These are phyloP conservation scores for Pichia pseudocactophila DNA, from an alignment of 805 yeast genomes.

Conservation along the genomic window DNA sequence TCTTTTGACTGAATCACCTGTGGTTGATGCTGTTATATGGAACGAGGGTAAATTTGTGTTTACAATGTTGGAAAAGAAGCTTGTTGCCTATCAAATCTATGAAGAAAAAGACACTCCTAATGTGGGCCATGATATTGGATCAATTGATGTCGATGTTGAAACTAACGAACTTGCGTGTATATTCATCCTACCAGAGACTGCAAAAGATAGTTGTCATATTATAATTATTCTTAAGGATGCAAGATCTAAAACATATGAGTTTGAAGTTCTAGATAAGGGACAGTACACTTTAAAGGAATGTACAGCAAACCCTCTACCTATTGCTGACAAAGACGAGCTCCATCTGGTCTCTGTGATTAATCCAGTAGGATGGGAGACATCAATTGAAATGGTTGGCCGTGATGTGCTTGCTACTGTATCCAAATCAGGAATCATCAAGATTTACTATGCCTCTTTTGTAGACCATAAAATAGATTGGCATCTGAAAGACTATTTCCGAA, in stretches of 20 bases:
- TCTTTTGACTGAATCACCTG: conserved; percentile 36
- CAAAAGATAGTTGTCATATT: conserved; percentile 30
- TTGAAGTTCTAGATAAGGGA: conserved; percentile 21
- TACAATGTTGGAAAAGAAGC: conserved; percentile 32
- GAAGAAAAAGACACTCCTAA: conserved; percentile 3
- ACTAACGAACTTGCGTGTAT: conserved; percentile 20
- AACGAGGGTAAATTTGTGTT: conserved; percentile 39
- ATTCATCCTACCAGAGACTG: conserved; percentile 30
- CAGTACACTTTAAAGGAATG: conserved; percentile 19
- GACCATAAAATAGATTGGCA: conserved; percentile 39
- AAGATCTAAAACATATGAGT: conserved; percentile 33
- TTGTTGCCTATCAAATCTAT: conserved; percentile 57
- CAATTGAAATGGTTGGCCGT: conserved; percentile 24
- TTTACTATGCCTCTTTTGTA: conserved; percentile 36
- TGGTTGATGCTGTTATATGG: conserved; percentile 40
- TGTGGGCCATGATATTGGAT: conserved; percentile 18
- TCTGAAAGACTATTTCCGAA: conserved; percentile 38
- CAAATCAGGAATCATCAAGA: conserved; percentile 37
- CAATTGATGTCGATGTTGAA: conserved; percentile 7
- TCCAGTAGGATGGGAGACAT: conserved; percentile 49
- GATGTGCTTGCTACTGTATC: conserved; percentile 54
- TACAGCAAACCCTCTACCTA: conserved; percentile 28
- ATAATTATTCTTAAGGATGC: conserved; percentile 41
- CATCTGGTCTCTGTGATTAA: conserved; percentile 43
- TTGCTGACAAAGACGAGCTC: conserved; percentile 24